Percentiles rank a stretch among this genome's conserved stretches.
Conservation (phyloP, 768 basidiomycete genomes). For the Russula sp. region DNA sequence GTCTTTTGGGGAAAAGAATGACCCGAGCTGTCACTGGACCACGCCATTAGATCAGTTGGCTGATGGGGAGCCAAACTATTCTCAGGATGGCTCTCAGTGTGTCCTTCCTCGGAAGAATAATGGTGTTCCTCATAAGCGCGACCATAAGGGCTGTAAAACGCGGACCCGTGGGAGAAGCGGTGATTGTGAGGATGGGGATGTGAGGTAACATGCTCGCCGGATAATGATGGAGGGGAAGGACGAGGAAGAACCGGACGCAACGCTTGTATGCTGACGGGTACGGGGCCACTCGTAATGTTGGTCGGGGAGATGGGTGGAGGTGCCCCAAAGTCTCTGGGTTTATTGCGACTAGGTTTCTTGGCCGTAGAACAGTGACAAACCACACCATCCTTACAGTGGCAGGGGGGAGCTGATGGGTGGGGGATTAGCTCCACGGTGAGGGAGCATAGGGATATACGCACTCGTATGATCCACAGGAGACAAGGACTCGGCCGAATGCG, state of each 20-base stretch:
- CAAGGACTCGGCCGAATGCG: slow-evolving; percentile 42
- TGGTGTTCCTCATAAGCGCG: slow-evolving; percentile 50
- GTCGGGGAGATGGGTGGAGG: slow-evolving; percentile 18
- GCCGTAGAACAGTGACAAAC: slow-evolving; percentile 17
- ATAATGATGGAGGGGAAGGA: slow-evolving; percentile 33
- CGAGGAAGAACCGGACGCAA: slow-evolving; percentile 68
- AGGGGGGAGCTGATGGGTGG: slow-evolving; percentile 24
- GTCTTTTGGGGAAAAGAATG: slow-evolving; percentile 7
- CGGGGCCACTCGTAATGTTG: slow-evolving; percentile 16
- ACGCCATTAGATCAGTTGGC: slow-evolving; percentile 15
- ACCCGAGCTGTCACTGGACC: slow-evolving; percentile 20
- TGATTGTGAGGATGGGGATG: slow-evolving; percentile 38
- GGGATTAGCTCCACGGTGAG: neutral
- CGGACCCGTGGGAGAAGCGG: slow-evolving; percentile 37
- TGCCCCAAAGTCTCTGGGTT: slow-evolving; percentile 1
- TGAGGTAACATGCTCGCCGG: slow-evolving; percentile 39
- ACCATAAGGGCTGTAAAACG: slow-evolving; percentile 60
- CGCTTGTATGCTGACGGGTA: slow-evolving; percentile 22
- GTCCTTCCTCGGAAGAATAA: slow-evolving; percentile 33
- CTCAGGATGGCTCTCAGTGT: slow-evolving; percentile 9
- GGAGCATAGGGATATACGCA: neutral
- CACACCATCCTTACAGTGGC: slow-evolving; percentile 32
- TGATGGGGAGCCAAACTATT: slow-evolving; percentile 3
- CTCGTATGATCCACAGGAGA: slow-evolving; percentile 57
- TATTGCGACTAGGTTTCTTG: slow-evolving; percentile 9